Evolutionary conservation across 2,329 filamentous ascomycete genomes (phyloP).

Genomic region (Fusarium nanum): DNA sequence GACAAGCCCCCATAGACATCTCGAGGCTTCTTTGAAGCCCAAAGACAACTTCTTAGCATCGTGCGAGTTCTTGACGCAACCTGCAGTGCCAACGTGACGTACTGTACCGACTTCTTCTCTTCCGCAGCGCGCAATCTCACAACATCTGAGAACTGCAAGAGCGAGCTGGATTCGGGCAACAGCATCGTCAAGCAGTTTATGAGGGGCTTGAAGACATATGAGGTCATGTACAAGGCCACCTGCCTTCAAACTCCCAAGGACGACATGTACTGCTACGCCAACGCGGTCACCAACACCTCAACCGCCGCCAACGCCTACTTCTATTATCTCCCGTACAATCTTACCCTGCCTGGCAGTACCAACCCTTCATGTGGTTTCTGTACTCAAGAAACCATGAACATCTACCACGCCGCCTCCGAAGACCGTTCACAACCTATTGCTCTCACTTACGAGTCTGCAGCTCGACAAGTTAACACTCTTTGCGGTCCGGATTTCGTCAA

Average conservation of each 20-base stretch:
- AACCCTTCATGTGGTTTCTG: slow-evolving; percentile 82
- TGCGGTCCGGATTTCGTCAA: slow-evolving; percentile 71
- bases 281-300: slow-evolving; percentile 81
- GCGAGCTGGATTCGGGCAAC: slow-evolving; percentile 76
- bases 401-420: slow-evolving; percentile 77
- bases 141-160: slow-evolving; percentile 71
- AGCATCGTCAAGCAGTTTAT: slow-evolving; percentile 79
- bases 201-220: slow-evolving; percentile 80
- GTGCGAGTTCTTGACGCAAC: slow-evolving; percentile 82
- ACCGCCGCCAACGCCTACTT: slow-evolving; percentile 80
- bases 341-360: slow-evolving; percentile 72
- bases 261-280: slow-evolving; percentile 82
- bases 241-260: slow-evolving; percentile 78
- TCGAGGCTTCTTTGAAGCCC: slow-evolving; percentile 82
- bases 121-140: slow-evolving; percentile 74
- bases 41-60: slow-evolving; percentile 76
- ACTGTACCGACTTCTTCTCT: slow-evolving; percentile 74
- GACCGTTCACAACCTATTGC: slow-evolving; percentile 75
- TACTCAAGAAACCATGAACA: slow-evolving; percentile 81
- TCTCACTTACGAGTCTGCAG: slow-evolving; percentile 76
- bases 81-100: slow-evolving; percentile 74
- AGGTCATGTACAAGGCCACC: slow-evolving; percentile 80
- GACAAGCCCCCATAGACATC: slow-evolving; percentile 71
- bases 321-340: slow-evolving; percentile 87
- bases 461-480: slow-evolving; percentile 75